Evolutionary conservation across 257 asterid genomes (phyloP).

Genomic region (Scutellaria baicalensis): DNA sequence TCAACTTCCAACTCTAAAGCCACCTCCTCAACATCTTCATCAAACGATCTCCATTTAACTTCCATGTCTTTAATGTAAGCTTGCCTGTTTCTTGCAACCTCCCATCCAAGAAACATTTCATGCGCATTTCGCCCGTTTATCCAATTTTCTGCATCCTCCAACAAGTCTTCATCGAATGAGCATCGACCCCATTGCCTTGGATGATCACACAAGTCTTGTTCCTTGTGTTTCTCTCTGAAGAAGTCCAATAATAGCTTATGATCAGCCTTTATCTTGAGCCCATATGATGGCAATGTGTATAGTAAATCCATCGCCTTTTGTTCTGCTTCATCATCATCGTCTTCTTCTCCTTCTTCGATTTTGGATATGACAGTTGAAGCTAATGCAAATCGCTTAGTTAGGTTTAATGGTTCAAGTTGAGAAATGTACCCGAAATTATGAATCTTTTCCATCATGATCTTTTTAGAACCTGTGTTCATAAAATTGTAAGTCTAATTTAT

Average conservation of each 20-base stretch:
- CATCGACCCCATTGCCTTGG: not conserved
- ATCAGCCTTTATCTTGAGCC: conserved; percentile 19
- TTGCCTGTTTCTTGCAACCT: conserved; percentile 33
- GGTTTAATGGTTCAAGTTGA: conserved; percentile 43
- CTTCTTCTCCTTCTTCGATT: conserved; percentile 17
- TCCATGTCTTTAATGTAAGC: conserved; percentile 54
- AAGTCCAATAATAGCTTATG: conserved; percentile 40
- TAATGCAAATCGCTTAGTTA: conserved; percentile 28
- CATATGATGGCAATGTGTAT: conserved; percentile 27
- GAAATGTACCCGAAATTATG: conserved; percentile 39
- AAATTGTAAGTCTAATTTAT: not conserved
- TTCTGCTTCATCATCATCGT: conserved; percentile 8
- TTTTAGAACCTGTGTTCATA: conserved; percentile 42
- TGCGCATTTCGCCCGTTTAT: conserved; percentile 20
- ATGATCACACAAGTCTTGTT: not conserved
- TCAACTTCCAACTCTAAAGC: conserved; percentile 44
- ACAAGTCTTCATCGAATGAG: conserved; percentile 8
- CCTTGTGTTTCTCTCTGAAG: conserved; percentile 28
- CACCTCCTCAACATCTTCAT: conserved; percentile 34
- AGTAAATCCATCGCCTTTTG: conserved; percentile 28
- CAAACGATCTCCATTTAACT: conserved; percentile 36
- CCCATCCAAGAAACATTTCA: conserved; percentile 33
- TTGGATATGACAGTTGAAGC: conserved; percentile 3
- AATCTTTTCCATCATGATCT: conserved; percentile 43
- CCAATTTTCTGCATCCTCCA: conserved; percentile 41